Evolutionary conservation across 352 stramenopile species (phyloP).

Genomic region (Phytophthora meadii): DNA sequence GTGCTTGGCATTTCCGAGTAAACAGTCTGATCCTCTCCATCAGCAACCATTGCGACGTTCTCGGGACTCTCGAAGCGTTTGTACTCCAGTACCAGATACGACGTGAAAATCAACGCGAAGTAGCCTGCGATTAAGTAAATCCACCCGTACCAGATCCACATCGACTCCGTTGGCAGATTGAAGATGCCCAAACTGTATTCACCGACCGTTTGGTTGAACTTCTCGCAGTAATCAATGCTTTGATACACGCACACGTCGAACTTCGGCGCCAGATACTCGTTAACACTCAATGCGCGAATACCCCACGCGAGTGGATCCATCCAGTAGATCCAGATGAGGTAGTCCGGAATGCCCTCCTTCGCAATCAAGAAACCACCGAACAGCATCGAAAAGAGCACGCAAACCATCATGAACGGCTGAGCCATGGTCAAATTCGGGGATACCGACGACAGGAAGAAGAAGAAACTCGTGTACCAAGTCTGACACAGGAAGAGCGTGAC

Average conservation of each 20-base stretch:
- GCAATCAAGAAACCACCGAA: conserved; percentile 74
- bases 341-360: conserved; percentile 59
- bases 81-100: conserved; percentile 24
- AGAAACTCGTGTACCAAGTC: conserved; percentile 70
- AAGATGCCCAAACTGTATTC: conserved; percentile 60
- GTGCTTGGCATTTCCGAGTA: conserved; percentile 31
- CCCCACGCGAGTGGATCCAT: conserved; percentile 77
- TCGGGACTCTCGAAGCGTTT: conserved; percentile 25
- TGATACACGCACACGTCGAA: conserved; percentile 63
- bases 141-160: conserved; percentile 68
- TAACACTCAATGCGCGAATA: conserved; percentile 60
- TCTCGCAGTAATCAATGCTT: conserved; percentile 55
- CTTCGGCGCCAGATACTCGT: conserved; percentile 55
- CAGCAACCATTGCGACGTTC: conserved; percentile 22
- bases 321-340: conserved; percentile 78
- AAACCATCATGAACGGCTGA: conserved; percentile 63
- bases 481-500: conserved; percentile 70
- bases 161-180: conserved; percentile 42
- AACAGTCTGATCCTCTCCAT: conserved; percentile 20
- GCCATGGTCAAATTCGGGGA: conserved; percentile 60
- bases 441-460: conserved; percentile 64
- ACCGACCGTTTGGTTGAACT: conserved; percentile 36
- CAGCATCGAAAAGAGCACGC: conserved; percentile 68
- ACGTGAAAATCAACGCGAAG: conserved; percentile 37
- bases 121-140: conserved; percentile 49